Base-by-base conservation (phyloP, 2,329 filamentous ascomycete genomes). In the Claviceps africana region DNA sequence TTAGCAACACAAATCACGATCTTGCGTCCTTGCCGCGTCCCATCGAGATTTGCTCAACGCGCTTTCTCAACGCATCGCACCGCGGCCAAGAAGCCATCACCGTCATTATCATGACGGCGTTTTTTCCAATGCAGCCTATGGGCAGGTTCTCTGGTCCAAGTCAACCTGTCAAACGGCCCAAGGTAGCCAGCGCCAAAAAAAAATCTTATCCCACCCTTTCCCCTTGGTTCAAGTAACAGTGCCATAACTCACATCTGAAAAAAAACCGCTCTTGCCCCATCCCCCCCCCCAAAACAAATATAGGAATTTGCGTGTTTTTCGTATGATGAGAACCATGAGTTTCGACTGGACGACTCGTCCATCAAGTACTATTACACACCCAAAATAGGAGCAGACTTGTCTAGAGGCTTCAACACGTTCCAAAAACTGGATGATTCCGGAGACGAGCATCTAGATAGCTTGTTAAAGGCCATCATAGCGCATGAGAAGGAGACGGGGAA, bases 231-330 rank as follows among this genome's bases (percentile, higher is more conserved):
- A 13, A 11, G 35, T 22, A 8, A 33, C 45, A 47, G 8, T 25
- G n/a, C 13, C 42, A 25, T 17, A 28, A 44, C 45, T 47, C 45
- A 35, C 48, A 43, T 19, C 25, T 43, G 13, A 50, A 7, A 39
- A 10, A 21, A 31, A 33, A 35, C 10, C 5, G 3, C 25, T 15
- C 6, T 37, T n/a, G 13, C 22, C 42, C 7, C 25, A 6, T 13
- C 15, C 15, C 22, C 42, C 7, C 25, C 13, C 21, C 15, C 15
- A 30, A 31, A 42, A 22, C 6, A 30, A 17, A 17, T n/a, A 9
- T 39, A 91, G 84, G 93, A 98, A 72, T 86, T 98, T 57, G 79
- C 91, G 4, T 88, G 78, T 68, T 98, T 97, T 70, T 97, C 91
- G 9, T 97, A 93, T 68, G 88, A 97, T 65, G 80, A 89, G 45